Evolutionary conservation across 495 filamentous ascomycete genomes (phyloP), one percentile per base, ranked within the genome.

Genomic region (Sporormia fimetaria): DNA sequence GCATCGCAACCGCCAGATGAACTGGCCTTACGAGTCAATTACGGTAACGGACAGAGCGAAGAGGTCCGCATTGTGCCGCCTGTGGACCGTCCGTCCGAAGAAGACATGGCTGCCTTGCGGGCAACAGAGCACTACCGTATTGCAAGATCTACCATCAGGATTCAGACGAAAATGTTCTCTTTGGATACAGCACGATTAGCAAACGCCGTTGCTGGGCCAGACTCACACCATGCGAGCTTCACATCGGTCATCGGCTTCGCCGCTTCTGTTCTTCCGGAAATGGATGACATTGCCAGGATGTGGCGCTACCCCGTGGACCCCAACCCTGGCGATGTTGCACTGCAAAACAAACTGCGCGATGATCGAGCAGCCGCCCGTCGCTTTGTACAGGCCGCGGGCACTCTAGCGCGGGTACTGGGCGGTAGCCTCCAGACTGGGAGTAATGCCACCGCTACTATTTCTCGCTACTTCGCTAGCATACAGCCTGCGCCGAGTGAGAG

Each of bases 351-450:
- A 3, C 63, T 79, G 14, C 74, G 76, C 12, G 61, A 59, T 6
- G 65, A 75, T 36, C 73, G 80, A 17, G 66, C 74, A 26, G 62
- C 69, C 12, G 60, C 69, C n/a, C 71, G 75, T 51, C 62, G 74
- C 29, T 83, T 83, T 55, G 67, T 81, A 4, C 78, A 81, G 59
- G 78, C 76, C n/a, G 64, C 74, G 17, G 80, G 79, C 18, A 71
- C 72, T 6, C 53, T 83, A 14, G 61, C 74, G 11, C 58, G 66
- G 17, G 64, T 69, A 5, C 57, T 83, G 11, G 73, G 73, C 34
- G 70, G 69, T 6, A 58, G 56, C 33, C 39, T 68, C 0, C 61
- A 62, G 16, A 63, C 55, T 8, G 55, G 57, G 11, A 60, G 60
- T 22, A 25, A 43, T 31, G 33, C 40, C 11, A 52, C 56, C 25